These are phyloP conservation scores for bread wheat (Triticum aestivum) DNA, from an alignment of 176 grass and related monocot species.

Conservation along the genomic window DNA sequence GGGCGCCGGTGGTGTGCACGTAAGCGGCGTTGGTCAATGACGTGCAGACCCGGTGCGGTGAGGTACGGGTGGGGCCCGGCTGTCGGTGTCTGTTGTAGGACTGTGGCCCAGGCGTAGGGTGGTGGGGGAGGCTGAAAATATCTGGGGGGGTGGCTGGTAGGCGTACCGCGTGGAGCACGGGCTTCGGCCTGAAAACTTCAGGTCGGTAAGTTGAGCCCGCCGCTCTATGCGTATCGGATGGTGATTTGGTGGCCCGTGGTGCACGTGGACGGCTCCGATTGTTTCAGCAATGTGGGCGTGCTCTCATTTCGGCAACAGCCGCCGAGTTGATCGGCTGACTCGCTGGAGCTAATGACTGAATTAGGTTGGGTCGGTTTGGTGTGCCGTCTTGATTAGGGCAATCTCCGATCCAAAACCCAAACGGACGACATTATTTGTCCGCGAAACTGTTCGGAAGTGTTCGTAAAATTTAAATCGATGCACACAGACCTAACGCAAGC, in stretches of 20 bases:
- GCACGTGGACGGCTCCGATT: neutral
- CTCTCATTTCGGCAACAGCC: neutral
- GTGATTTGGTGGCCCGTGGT: neutral
- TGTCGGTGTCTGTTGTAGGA: neutral
- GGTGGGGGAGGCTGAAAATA: constrained; percentile 26
- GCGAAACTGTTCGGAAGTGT: neutral
- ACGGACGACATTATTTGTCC: no score
- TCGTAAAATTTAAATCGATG: no score
- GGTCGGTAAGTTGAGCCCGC: neutral
- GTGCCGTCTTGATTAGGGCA: neutral
- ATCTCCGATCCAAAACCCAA: no score
- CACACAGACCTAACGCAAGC: no score
- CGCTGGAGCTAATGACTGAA: no score
- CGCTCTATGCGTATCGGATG: neutral
- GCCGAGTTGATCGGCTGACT: no score
- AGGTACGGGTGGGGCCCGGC: rapidly evolving
- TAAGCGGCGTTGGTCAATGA: neutral
- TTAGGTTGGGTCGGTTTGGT: neutral
- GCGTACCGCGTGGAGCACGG: constrained; percentile 1
- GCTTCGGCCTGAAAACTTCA: neutral
- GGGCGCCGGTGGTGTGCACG: neutral
- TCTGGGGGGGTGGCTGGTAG: neutral
- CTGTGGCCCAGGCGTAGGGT: neutral
- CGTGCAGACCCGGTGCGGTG: neutral
- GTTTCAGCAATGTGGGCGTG: neutral